Evolutionary conservation across 2,329 filamentous ascomycete genomes (phyloP).

Genomic region (Microdochium bolleyi): DNA sequence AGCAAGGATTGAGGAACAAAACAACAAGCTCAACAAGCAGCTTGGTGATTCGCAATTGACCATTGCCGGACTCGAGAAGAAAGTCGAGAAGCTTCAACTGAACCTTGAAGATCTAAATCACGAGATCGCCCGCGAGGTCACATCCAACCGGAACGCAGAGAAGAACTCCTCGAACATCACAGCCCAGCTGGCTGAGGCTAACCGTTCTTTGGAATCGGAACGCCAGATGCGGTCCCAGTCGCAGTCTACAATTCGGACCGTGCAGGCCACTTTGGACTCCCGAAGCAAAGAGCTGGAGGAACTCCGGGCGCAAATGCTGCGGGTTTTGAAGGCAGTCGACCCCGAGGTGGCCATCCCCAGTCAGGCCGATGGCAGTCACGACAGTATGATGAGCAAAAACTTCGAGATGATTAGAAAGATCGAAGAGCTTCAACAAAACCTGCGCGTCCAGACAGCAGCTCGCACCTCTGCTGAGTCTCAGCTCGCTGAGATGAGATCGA

Average conservation of each 20-base stretch:
- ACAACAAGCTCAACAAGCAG: constrained; percentile 71
- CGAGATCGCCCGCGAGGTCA: constrained; percentile 82
- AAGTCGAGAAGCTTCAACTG: constrained; percentile 84
- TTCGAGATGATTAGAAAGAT: constrained; percentile 83
- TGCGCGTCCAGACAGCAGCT: constrained; percentile 75
- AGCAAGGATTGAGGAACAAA: constrained; percentile 72
- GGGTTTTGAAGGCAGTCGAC: constrained; percentile 81
- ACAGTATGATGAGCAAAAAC: constrained; percentile 62
- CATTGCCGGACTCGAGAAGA: constrained; percentile 81
- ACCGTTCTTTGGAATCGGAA: constrained; percentile 85
- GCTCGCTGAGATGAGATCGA: constrained; percentile 66
- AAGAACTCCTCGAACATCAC: constrained; percentile 75
- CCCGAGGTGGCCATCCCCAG: constrained; percentile 60
- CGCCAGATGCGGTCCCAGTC: constrained; percentile 77
- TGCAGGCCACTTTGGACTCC: constrained; percentile 72
- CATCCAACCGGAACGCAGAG: constrained; percentile 82
- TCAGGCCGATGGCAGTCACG: constrained; percentile 50
- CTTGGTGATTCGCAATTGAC: constrained; percentile 78
- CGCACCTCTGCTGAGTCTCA: constrained; percentile 78
- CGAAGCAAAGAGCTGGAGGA: constrained; percentile 76
- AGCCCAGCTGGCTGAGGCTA: constrained; percentile 79
- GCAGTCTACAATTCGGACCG: constrained; percentile 73
- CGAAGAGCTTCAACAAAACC: constrained; percentile 79
- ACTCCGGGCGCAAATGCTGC: constrained; percentile 69
- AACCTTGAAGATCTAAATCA: constrained; percentile 89